Evolutionary conservation across 371 early-diverging fungal species (phyloP), one percentile per base, ranked within the genome.

Genomic region (Mortierella sp.): DNA sequence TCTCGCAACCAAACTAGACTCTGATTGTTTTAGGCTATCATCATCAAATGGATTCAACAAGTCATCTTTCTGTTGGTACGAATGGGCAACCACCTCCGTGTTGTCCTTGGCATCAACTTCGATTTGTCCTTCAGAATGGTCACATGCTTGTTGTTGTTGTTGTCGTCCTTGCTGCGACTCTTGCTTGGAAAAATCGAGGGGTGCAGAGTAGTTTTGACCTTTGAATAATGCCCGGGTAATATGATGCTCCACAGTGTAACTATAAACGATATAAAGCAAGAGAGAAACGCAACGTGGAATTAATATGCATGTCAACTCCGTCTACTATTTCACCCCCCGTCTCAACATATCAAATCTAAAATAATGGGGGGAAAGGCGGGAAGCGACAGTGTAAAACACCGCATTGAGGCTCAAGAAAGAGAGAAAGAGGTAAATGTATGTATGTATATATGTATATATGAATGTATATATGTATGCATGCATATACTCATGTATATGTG

Each of bases 151-250:
- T 21, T 63, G 47, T 24, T 21, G 48, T 61, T 61, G 62, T 21
- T 63, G 47, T 24, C 7, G 48, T 16, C 28, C 22, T 33, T 22
- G 57, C 16, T 50, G 40, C 40, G n/a, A 15, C 24, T 32, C 60
- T 47, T 50, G 38, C 21, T 66, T 73, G 21, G 74, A 74, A 62
- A 80, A 80, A 69, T 80, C 75, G 41, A 80, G 74, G 22, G 80
- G 80, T 38, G 80, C 80, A 64, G 80, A 80, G 69, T 80, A 80
- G 62, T 80, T 80, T 48, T 80, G 80, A 45, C 80, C 80, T 47
- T 74, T 71, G 72, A 64, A 80, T 33, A 74, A 58, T 6, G 80
- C 57, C 8, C 80, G 74, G n/a, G 70, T 65, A 58, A 80, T 67
- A 61, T 80, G 75, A 19, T 80, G 80, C 52, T 74, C 80, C 36